Conservation (phyloP, 2,329 filamentous ascomycete species). For the Simplicillium sp. region DNA sequence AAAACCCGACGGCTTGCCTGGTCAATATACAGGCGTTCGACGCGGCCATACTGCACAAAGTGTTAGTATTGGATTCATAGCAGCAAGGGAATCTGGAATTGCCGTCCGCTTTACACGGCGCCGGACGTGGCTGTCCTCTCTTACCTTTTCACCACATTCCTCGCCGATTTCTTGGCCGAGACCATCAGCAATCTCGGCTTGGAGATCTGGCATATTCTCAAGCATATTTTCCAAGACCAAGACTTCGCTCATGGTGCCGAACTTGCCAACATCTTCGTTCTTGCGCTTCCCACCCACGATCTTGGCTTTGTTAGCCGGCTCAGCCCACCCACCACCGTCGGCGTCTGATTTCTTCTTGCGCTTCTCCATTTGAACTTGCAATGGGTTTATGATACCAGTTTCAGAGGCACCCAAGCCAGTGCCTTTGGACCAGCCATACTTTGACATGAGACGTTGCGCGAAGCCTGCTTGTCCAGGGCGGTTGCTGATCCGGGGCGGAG, state of each 20-base stretch:
- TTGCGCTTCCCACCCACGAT: conserved; percentile 70
- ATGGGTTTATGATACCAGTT: conserved; percentile 74
- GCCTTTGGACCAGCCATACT: conserved; percentile 89
- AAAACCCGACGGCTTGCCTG: conserved; percentile 62
- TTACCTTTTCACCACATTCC: conserved; percentile 73
- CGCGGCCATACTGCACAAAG: conserved; percentile 59
- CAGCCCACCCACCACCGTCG: conserved; percentile 69
- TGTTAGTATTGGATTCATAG: neutral
- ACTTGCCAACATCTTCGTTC: conserved; percentile 32
- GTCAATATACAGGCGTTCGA: conserved; percentile 72
- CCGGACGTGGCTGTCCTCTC: conserved; percentile 4
- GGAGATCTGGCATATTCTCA: conserved; percentile 66
- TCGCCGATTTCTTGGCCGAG: conserved; percentile 93
- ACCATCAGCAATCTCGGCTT: conserved; percentile 63
- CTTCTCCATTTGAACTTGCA: conserved; percentile 80
- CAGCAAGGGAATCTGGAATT: conserved; percentile 3
- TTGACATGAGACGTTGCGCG: conserved; percentile 79
- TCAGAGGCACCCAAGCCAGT: conserved; percentile 75
- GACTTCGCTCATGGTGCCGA: conserved; percentile 70
- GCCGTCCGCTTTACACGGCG: conserved; percentile 8
- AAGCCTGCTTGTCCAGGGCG: conserved; percentile 77
- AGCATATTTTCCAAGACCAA: conserved; percentile 80
- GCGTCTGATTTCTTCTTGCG: conserved; percentile 69
- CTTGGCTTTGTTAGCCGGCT: conserved; percentile 60
- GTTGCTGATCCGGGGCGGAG: conserved; percentile 40